Percentiles rank a stretch among this genome's conserved stretches.
Conservation (phyloP, 2,329 filamentous ascomycete genomes). For the Fusarium austroafricanum region DNA sequence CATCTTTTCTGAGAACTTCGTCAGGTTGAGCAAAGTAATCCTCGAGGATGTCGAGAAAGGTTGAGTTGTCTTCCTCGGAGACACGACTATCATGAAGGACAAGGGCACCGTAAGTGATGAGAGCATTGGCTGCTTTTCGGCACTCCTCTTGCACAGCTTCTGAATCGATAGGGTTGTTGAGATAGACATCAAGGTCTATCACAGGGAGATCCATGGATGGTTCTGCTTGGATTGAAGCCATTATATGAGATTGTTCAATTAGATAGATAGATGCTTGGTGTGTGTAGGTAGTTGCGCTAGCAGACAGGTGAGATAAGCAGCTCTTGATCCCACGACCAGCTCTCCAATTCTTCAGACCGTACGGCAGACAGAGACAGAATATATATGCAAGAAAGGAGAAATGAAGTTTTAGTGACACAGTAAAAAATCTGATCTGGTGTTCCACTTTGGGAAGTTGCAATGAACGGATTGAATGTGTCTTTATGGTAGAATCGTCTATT, state of each 20-base stretch:
- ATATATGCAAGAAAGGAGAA: background rate
- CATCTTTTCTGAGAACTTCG: constrained; percentile 59
- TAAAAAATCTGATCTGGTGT: constrained; percentile 21
- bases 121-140: constrained; percentile 63
- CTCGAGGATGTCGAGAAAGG: constrained; percentile 71
- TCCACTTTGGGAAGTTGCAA: constrained; percentile 36
- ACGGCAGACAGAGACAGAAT: background rate
- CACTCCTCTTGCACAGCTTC: constrained; percentile 63
- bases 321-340: background rate
- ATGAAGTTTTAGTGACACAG: background rate
- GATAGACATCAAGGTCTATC: constrained; percentile 69
- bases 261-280: background rate
- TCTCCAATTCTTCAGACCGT: background rate
- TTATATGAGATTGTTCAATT: constrained; percentile 8
- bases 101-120: constrained; percentile 70
- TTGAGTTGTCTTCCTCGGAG: constrained; percentile 64
- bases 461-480: constrained; percentile 34
- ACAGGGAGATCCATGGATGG: constrained; percentile 68
- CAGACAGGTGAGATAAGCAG: background rate
- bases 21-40: constrained; percentile 72
- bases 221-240: constrained; percentile 43
- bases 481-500: constrained; percentile 25
- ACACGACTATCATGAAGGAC: constrained; percentile 71
- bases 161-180: constrained; percentile 56
- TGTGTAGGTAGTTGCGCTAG: background rate